Base-by-base conservation (phyloP, 202 grass and related monocot genomes). In the Bolboschoenoplectus hybrid region DNA sequence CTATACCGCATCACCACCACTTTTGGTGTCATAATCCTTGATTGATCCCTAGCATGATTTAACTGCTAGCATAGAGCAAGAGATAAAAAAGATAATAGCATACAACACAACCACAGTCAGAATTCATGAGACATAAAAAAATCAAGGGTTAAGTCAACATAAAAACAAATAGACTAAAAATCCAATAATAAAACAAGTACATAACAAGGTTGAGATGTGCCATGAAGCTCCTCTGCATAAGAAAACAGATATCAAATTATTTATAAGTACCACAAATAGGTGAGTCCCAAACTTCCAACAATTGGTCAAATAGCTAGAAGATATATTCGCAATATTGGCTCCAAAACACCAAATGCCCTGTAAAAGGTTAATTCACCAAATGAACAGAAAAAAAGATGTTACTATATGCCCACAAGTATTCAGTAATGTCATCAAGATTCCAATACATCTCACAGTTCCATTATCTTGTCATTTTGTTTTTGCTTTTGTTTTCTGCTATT, bases 251-350 rank as follows among this genome's bases (percentile, higher is more conserved):
- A 79, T 47, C 70, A 44, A 11, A 86, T 65, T 81, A 46, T 60
- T 45, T 40, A 32, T 55, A 71, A 76, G 14, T 81, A 87, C 83
- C 52, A 88, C 60, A 97, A 91, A 99, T 91, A 92, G 91, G 89
- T 96, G 91, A 93, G 93, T 89, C 86, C 93, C 89, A 94, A 99
- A 94, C 90, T 94, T 98, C 90, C 90, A 92, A 95, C 84, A 93
- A 88, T 86, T 92, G 93, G 89, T 88, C 92, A 98, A 92, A 92
- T 90, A 94, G 86, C 87, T 89, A 67, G 66, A 84, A 53, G 82
- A 55, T 84, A 51, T 84, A 84, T 84, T 84, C 35, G 82, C 67
- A 87, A 86, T 82, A 87, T 91, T 90, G 96, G 93, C 97, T 94
- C 92, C 96, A 91, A 92, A 86, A 94, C 90, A 98, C 90, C 87